Evolutionary conservation across 306 rosid genomes (phyloP).

Genomic region (Gastrolobium bilobum): DNA sequence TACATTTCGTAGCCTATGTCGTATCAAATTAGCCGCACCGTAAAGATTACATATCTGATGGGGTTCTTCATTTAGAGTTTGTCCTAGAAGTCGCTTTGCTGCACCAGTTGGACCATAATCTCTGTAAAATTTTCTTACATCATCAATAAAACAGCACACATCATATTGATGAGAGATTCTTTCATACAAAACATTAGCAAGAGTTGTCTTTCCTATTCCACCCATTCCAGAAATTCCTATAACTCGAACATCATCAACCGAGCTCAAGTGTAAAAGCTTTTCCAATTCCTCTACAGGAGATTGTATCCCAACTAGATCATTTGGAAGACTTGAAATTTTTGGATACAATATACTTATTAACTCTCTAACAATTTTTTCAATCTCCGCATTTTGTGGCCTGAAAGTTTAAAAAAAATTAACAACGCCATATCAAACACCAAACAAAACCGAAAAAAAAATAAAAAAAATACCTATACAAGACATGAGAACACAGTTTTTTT

Average conservation of each 20-base stretch:
- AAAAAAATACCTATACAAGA: no score
- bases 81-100: constrained; percentile 17
- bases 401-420: background rate
- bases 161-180: constrained; percentile 10
- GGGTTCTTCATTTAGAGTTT: background rate
- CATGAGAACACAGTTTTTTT: background rate
- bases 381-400: background rate
- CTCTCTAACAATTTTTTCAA: constrained; percentile 5
- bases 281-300: constrained; percentile 26
- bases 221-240: constrained; percentile 47
- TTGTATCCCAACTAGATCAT: constrained; percentile 42
- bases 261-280: background rate
- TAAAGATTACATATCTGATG: background rate
- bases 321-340: constrained; percentile 2
- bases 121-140: background rate
- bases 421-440: background rate
- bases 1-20: background rate
- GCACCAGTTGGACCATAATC: background rate
- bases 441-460: background rate
- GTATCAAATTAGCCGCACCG: background rate
- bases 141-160: constrained; percentile 17
- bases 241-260: constrained; percentile 11
- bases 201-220: constrained; percentile 48
- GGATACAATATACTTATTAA: background rate
- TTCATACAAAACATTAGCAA: background rate